A percentile compares a stretch with the other conserved stretches of the same genome.
Conservation (phyloP, 2,329 filamentous ascomycete genomes). For the Apiospora kogelbergensis region DNA sequence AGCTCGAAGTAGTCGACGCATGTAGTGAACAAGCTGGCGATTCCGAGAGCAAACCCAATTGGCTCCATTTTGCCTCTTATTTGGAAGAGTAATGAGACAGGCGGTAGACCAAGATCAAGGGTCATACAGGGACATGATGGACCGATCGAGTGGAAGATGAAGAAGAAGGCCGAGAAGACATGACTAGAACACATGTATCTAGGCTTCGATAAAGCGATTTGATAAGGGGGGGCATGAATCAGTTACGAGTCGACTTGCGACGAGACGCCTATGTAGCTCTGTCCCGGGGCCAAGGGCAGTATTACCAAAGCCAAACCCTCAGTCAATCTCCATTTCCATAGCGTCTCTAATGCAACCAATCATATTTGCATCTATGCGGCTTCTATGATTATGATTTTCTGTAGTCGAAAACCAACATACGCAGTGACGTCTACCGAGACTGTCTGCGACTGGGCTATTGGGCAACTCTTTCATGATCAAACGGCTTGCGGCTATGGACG, state of each 20-base stretch:
- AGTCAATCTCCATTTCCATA: no score
- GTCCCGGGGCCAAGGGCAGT: no score
- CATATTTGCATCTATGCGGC: no score
- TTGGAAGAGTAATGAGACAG: background rate
- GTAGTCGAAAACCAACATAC: background rate
- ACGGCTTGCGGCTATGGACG: constrained; percentile 13
- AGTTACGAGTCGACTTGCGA: no score
- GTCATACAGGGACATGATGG: background rate
- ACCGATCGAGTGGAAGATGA: background rate
- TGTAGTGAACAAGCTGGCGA: background rate
- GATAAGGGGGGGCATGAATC: no score
- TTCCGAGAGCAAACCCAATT: background rate
- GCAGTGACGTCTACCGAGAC: background rate
- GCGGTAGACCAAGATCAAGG: background rate
- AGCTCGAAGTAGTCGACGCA: background rate
- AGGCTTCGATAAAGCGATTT: no score
- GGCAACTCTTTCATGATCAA: background rate
- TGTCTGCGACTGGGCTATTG: background rate
- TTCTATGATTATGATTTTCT: no score
- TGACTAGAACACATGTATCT: background rate
- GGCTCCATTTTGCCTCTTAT: background rate
- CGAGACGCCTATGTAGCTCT: background rate
- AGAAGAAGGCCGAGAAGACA: background rate
- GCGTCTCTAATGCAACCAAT: no score
- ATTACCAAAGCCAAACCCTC: no score